Base-by-base conservation (phyloP, 352 stramenopile species). In the Globisporangium megalacanthum region DNA sequence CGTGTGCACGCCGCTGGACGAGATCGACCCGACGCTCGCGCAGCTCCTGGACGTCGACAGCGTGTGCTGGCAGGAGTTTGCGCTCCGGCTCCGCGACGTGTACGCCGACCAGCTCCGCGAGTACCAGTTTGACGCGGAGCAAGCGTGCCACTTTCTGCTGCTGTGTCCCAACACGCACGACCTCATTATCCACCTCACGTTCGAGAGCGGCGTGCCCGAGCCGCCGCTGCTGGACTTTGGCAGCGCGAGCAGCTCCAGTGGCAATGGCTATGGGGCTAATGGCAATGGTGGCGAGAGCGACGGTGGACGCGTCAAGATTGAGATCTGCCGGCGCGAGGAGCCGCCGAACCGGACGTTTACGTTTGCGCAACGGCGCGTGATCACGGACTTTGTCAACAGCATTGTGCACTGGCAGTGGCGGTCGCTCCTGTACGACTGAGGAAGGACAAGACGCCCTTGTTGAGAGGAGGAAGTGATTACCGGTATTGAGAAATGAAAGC, bases 321-420 rank as follows among this genome's bases (percentile, higher is more conserved):
- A 92, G 64, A 93, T 95, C 56, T 95, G 86, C 52, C 83, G 83
- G 2, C 83, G 86, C 22, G 86, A 95, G 52, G 86, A 94, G 58
- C 79, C 86, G 2, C 64, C 63, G 31, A 91, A 88, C 61, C 79
- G 85, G 49, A 75, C 74, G 65, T 91, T 95, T 61, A 91, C 83
- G 17, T 78, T 86, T 19, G 76, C 83, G 3, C 86, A 95, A 65
- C 82, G 86, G 8, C 83, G 84, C 19, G 84, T 84, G 33, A 89
- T 95, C 61, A 74, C 77, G 3, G 81, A 94, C 51, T 93, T 95
- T 62, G 80, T 95, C 37, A 95, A 95, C 64, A 85, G 70, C 59
- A 86, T 94, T 49, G 80, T 94, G 47, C 85, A 94, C 66, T 95
- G 86, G 86, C 86, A 93, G 50, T 95, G 86, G 86, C 76, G 79